These are phyloP conservation scores for Phlebiopsis gigantea DNA, from an alignment of 768 basidiomycete genomes.

Conservation along the genomic window DNA sequence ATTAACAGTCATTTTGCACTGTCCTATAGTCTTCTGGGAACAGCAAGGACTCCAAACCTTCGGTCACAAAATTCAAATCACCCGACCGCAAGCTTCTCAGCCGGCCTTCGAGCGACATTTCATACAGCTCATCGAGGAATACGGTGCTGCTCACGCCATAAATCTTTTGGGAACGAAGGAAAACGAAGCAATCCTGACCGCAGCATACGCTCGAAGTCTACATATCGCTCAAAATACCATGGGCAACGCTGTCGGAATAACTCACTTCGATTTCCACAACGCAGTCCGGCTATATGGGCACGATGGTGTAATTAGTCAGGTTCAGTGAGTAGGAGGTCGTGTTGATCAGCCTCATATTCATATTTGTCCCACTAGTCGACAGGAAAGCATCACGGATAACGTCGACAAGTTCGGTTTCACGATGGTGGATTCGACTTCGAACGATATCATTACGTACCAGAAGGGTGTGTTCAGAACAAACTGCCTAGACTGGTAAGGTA, in stretches of 20 bases:
- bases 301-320: conserved; percentile 74
- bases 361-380: conserved; percentile 36
- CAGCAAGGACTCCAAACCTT: conserved; percentile 95
- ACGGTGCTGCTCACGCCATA: conserved; percentile 79
- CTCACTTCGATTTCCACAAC: conserved; percentile 93
- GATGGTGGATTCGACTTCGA: conserved; percentile 60
- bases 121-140: conserved; percentile 78
- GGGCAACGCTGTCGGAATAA: conserved; percentile 69
- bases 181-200: conserved; percentile 81
- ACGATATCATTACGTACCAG: conserved; percentile 81
- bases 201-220: conserved; percentile 80
- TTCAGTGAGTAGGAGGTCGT: conserved; percentile 40
- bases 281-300: conserved; percentile 78
- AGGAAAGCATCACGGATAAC: conserved; percentile 53
- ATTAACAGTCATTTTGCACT: background rate
- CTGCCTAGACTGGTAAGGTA: conserved; percentile 81
- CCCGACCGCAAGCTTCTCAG: conserved; percentile 91
- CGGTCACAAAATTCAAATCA: conserved; percentile 91
- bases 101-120: conserved; percentile 97
- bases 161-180: conserved; percentile 92
- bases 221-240: conserved; percentile 55
- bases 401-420: conserved; percentile 85
- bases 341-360: background rate
- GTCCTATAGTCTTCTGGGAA: conserved; percentile 90
- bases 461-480: conserved; percentile 92